Conservation (phyloP, 768 basidiomycete species). For the Lentinula sp. region DNA sequence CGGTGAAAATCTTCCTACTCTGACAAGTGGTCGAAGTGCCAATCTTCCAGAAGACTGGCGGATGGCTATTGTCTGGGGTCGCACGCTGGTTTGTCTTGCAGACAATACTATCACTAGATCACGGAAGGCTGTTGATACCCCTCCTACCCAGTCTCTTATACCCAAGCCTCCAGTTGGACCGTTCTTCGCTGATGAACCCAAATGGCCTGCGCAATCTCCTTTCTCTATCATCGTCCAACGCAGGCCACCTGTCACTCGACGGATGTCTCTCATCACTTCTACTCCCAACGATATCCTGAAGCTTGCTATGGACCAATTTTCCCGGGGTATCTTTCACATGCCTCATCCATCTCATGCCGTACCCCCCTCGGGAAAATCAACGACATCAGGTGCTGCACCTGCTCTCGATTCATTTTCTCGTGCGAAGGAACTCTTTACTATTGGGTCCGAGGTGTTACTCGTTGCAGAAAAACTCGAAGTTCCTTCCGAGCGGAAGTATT, state of each 20-base stretch:
- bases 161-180: constrained; percentile 9
- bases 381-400: constrained; percentile 4
- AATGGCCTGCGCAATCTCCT: constrained; percentile 47
- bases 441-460: constrained; percentile 55
- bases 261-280: constrained; percentile 36
- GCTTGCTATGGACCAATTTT: constrained; percentile 65
- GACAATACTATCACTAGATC: constrained; percentile 39
- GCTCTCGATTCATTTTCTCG: constrained; percentile 38
- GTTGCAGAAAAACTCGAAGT: constrained; percentile 49
- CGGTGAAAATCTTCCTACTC: constrained; percentile 54
- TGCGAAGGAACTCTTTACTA: constrained; percentile 53
- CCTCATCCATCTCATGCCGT: constrained; percentile 37
- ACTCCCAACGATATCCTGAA: constrained; percentile 46
- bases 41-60: constrained; percentile 54
- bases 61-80: constrained; percentile 63
- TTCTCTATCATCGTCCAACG: constrained; percentile 43
- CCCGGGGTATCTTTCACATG: constrained; percentile 67
- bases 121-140: constrained; percentile 12
- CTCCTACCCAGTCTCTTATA: neutral
- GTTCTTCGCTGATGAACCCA: constrained; percentile 29
- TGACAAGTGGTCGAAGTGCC: constrained; percentile 25
- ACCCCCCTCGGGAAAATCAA: constrained; percentile 9
- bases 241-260: constrained; percentile 43
- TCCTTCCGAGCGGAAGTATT: constrained; percentile 40
- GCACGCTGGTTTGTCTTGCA: constrained; percentile 55